Evolutionary conservation across 2,329 filamentous ascomycete genomes (phyloP).

Genomic region (Hypoxylon rubiginosum): DNA sequence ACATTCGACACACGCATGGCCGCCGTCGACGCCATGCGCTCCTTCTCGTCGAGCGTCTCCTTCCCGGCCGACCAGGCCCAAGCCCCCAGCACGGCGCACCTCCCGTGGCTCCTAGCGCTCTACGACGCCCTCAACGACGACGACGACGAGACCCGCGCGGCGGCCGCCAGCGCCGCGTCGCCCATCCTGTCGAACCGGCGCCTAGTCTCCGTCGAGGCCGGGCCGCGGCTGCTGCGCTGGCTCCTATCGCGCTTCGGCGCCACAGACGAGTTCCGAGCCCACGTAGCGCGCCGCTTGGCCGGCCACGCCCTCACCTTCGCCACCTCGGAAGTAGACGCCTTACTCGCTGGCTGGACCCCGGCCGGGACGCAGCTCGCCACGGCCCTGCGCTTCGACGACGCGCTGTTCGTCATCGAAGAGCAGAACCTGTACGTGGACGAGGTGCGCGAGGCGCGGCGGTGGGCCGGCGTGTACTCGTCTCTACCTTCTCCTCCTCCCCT

Average conservation of each 20-base stretch:
- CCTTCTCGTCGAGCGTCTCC: constrained; percentile 59
- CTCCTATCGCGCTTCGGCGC: constrained; percentile 55
- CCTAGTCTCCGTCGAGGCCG: constrained; percentile 64
- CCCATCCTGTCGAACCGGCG: constrained; percentile 59
- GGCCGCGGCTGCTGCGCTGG: constrained; percentile 60
- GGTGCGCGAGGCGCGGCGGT: constrained; percentile 78
- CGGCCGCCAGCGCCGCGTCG: constrained; percentile 66
- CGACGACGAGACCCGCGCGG: constrained; percentile 86
- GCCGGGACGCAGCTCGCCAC: constrained; percentile 58
- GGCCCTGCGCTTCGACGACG: constrained; percentile 69
- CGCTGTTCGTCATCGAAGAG: constrained; percentile 89
- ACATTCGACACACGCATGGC: constrained; percentile 76
- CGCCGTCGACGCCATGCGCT: constrained; percentile 67
- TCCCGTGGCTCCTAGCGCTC: constrained; percentile 73
- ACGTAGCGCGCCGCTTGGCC: constrained; percentile 60
- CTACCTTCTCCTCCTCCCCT: constrained; percentile 21
- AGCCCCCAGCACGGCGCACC: constrained; percentile 54
- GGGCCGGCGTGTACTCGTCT: constrained; percentile 66
- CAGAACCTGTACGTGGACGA: constrained; percentile 95
- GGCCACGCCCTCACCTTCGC: constrained; percentile 48
- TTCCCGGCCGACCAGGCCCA: constrained; percentile 43
- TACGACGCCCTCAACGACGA: constrained; percentile 89
- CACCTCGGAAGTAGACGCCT: not conserved
- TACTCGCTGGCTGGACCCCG: constrained; percentile 32
- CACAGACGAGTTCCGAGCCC: constrained; percentile 54